Base-by-base conservation (phyloP, 2,329 filamentous ascomycete species). In the Scorias spongiosa region DNA sequence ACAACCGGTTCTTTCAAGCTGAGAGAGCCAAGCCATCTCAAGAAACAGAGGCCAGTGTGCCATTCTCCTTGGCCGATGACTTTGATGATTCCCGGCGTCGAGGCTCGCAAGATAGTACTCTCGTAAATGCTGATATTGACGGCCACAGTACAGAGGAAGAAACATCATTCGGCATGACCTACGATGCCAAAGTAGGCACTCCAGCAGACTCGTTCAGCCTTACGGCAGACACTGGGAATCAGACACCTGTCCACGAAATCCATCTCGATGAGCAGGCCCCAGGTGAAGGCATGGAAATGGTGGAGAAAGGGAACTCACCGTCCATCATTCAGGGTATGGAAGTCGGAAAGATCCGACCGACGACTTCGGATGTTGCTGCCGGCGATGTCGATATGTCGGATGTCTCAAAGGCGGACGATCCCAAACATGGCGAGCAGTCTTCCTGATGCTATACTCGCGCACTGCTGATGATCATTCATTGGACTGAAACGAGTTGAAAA, bases 201-300 rank as follows among this genome's bases (percentile, higher is more conserved):
- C 32, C 12, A 36, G 32, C 32, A 15, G 15, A 44, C 30, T 38
- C 43, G 18, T 37, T 41, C 14, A 32, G 43, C 42, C 14, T 15
- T 5, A 12, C 12, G 11, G 12, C 3, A 36, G 9, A 36, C 12
- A 15, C 11, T 12, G 32, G 32, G 5, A 36, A 36, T 15, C 32
- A 36, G 32, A 26, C 41, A 12, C 46, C 48, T 7, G 49, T 49
- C 3, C 44, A 52, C 18, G 43, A 47, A 30, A 51, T 49, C 15
- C 36, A 26, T 8, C 43, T 51, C 0, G 40, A 45, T 15, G 26
- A 36, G 39, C 5, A 38, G 45, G 34, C 39, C 10, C 7, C 29
- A 18, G 39, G 41, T 12, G 43, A 45, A 10, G 44, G 45, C 14
- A 44, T 51, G 14, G 54, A 57, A 45, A 58, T 57, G 56, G 47